Base-by-base conservation (phyloP, 805 yeast genomes). In the Cyberlindnera maclurae region DNA sequence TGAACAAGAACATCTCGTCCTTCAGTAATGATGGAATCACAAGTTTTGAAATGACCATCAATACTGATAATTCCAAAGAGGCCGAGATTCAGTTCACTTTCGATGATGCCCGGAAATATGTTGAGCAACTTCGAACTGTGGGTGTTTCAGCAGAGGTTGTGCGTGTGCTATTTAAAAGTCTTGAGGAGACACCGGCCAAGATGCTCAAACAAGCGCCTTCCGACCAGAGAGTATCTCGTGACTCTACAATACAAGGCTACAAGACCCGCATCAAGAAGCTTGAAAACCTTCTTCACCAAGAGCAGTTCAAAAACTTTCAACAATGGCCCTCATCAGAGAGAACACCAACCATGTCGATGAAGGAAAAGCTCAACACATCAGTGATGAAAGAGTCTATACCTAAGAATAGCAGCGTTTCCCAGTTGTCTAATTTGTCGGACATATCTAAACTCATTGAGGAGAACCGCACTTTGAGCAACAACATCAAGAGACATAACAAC, bases 251-350 rank as follows among this genome's bases (percentile, higher is more conserved):
- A 10, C 69, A 69, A 45, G 85, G 84, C 0, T 80, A 87, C 46
- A 81, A 81, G 55, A 59, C 74, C 10, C 65, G 95, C 38, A 84
- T 90, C 30, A 76, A 75, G 44, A 82, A 82, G 48, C 68, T 90
- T 37, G 96, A 88, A 49, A 80, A 75, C 39, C 59, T 87, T 29
- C 61, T 88, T 12, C 93, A 87, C 54, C 86, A 83, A 45, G 82
- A 77, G 38, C 85, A 75, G 46, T 77, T 71, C 51, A 70, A 71
- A 33, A 73, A 76, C 37, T 64, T 77, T 29, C 68, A 67, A 26
- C 61, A 59, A 36, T 67, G 71, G 70, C 68, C 67, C 3, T 51
- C 71, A 43, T 30, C 43, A 15, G 46, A 42, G 7, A 37, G 44
- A 15, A 17, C 39, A 12, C 40, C 49, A 4, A 16, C 31, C 12